These are phyloP conservation scores for Populus hybrid DNA, from an alignment of 441 rosid species.

Conservation along the genomic window DNA sequence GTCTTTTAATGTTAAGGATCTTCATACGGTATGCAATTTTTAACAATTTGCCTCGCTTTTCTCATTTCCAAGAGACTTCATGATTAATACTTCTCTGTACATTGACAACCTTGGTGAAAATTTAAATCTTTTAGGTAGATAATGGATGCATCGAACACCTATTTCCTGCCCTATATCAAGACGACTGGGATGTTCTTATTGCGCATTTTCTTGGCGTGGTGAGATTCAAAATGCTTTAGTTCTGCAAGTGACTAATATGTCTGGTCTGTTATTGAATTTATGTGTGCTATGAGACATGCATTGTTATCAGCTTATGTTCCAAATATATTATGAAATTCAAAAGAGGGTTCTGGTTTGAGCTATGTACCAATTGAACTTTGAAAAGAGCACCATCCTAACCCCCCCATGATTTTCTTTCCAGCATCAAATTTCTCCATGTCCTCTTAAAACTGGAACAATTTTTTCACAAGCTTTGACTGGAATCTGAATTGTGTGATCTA, in stretches of 20 bases:
- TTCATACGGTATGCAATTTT: constrained; percentile 63
- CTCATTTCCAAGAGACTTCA: background rate
- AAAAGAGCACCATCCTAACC: background rate
- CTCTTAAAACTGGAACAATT: background rate
- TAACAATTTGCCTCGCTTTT: background rate
- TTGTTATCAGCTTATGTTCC: background rate
- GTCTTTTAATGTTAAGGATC: constrained; percentile 93
- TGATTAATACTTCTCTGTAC: background rate
- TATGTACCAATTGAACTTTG: background rate
- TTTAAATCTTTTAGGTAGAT: constrained; percentile 57
- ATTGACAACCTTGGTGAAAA: background rate
- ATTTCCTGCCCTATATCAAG: constrained; percentile 66
- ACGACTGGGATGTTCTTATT: constrained; percentile 96
- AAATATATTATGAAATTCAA: background rate
- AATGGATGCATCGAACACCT: constrained; percentile 90
- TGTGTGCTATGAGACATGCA: background rate
- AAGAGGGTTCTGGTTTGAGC: background rate
- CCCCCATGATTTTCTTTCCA: background rate
- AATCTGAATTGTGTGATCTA: constrained; percentile 5
- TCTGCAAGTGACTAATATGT: background rate
- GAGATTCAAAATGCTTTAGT: constrained; percentile 29
- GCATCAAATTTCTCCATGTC: background rate
- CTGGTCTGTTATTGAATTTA: background rate
- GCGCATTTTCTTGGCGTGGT: constrained; percentile 99
- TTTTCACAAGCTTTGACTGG: background rate